Base-by-base conservation (phyloP, 1,284 basidiomycete genomes). In the Cystobasidium pallidum region DNA sequence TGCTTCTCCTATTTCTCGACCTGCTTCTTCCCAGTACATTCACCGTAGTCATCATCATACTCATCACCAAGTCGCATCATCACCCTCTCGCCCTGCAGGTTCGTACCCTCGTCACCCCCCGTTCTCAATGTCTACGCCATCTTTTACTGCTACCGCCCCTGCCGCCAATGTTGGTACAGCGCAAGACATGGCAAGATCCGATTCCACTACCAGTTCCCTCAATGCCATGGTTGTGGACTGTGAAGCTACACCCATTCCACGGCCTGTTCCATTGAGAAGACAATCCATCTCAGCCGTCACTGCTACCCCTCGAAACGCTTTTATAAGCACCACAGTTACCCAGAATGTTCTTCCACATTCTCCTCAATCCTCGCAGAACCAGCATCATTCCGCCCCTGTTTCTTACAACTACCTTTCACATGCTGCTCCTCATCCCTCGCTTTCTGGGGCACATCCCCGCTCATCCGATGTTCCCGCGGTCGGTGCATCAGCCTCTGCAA, bases 1-100 rank as follows among this genome's bases (percentile, higher is more conserved):
- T 47, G 47, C 47, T 64, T 64, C 62, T 34, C 62, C 62, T 36
- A 24, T 64, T 30, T 64, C 62, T 26, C 49, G 62, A 51, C 62
- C 62, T 49, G 6, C 21, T 36, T 64, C 62, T 13, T 64, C 62
- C 10, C 62, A 64, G 3, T 34, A 21, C 30, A 51, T 51, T 8
- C 15, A 41, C 15, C 39, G 15, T 41, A 7, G 6, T 36, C 32
- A 1, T 21, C 32, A 30, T 13, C 13, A 57, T 32, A 59, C n/a
- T 59, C 57, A 7, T 45, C 39, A 11, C 24, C 39, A 30, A n/a
- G 8, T 57, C 34, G 10, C 30, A 24, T n/a, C 19, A 58, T 32
- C 30, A 24, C 28, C 51, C 26, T 30, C 52, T 17, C 52, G 24
- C 24, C 24, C 4, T 54, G 6, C 52, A 39, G 36, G 7, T 7